Conservation (phyloP, 129 eudicot species). For the Logfia minima region DNA sequence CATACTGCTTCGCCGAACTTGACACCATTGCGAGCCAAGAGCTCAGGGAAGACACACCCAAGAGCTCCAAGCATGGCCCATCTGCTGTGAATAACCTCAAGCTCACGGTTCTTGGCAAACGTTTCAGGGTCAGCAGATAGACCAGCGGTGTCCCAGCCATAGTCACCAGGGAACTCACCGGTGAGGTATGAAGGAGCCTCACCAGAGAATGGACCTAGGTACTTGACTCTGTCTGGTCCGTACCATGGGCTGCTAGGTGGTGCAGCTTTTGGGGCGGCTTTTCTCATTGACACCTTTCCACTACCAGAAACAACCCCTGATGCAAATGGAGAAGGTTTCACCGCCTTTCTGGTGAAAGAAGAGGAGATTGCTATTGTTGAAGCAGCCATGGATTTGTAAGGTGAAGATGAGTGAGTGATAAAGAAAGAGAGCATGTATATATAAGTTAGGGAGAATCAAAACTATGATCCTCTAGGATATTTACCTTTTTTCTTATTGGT, state of each 20-base stretch:
- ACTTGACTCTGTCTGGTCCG: constrained; percentile 18
- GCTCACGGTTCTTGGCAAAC: constrained; percentile 1
- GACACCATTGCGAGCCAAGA: too few species aligned
- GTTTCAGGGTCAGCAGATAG: constrained; percentile 30
- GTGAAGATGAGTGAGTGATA: too few species aligned
- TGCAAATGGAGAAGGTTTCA: not conserved
- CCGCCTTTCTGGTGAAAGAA: not conserved
- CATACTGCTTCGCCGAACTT: not conserved
- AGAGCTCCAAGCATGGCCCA: too few species aligned
- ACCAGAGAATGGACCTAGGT: constrained; percentile 20
- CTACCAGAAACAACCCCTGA: not conserved
- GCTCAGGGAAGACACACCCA: too few species aligned
- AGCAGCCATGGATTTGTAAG: not conserved
- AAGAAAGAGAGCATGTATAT: too few species aligned
- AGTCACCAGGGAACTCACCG: constrained; percentile 30
- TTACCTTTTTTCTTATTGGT: too few species aligned
- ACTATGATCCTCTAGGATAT: too few species aligned
- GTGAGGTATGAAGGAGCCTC: not conserved
- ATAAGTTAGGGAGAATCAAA: too few species aligned
- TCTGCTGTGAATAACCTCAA: not conserved
- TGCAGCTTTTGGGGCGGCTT: not conserved
- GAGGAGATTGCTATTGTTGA: not conserved
- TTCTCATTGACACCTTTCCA: not conserved
- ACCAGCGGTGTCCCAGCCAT: constrained; percentile 31
- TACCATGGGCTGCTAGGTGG: not conserved